A percentile compares a stretch with the other conserved stretches of the same genome.
Evolutionary conservation across 768 basidiomycete species (phyloP).

Genomic region (Xanthoconium stramineum): DNA sequence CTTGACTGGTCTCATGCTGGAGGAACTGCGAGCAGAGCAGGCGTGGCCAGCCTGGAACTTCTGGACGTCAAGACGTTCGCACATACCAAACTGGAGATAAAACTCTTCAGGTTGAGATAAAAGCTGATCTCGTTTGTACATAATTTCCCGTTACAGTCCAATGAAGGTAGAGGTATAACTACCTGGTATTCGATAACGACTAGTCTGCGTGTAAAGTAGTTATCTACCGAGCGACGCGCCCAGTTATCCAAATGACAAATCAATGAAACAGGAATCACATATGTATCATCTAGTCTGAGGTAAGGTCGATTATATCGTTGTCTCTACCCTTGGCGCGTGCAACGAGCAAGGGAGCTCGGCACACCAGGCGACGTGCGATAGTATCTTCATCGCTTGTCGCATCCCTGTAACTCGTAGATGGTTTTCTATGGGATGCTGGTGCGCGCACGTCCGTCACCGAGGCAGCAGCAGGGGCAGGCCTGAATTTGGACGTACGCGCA

Average conservation of each 20-base stretch:
- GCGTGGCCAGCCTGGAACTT: no score
- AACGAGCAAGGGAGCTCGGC: conserved; percentile 18
- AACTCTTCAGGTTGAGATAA: no score
- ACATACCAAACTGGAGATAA: no score
- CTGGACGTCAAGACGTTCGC: no score
- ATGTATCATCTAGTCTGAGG: conserved; percentile 23
- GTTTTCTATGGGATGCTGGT: not conserved
- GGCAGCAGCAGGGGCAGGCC: conserved; percentile 1
- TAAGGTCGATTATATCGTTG: conserved; percentile 41
- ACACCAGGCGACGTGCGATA: not conserved
- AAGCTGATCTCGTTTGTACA: no score
- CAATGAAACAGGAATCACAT: not conserved
- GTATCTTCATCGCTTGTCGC: not conserved
- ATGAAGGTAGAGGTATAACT: no score
- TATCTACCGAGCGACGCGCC: no score
- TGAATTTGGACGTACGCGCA: conserved; percentile 18
- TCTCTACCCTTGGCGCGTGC: conserved; percentile 19
- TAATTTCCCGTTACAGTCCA: no score
- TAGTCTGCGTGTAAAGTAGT: no score
- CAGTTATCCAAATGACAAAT: not conserved
- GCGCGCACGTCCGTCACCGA: not conserved
- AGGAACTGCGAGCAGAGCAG: no score
- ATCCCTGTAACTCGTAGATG: not conserved
- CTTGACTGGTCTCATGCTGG: no score
- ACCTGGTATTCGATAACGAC: no score